Percentiles rank a stretch among this genome's conserved stretches.
These are phyloP conservation scores for Heracleum sosnowskyi DNA, from an alignment of 129 eudicot species.

Conservation along the genomic window DNA sequence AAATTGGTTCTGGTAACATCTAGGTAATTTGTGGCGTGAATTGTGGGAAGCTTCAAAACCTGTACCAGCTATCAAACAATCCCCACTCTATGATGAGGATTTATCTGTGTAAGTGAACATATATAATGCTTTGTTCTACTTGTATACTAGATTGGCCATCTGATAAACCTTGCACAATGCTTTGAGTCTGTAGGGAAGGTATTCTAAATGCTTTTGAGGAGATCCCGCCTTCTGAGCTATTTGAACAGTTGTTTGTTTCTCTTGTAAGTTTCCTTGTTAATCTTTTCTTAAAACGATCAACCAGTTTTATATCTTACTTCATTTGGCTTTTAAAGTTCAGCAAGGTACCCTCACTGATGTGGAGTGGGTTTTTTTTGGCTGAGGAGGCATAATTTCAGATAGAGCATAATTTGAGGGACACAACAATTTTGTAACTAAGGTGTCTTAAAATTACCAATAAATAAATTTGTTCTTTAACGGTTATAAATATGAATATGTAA, in stretches of 20 bases:
- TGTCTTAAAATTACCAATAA: neutral
- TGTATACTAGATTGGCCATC: constrained; percentile 1
- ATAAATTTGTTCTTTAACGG: neutral
- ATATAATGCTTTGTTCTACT: neutral
- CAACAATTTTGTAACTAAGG: neutral
- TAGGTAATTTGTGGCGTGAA: constrained; percentile 98
- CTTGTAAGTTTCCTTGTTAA: constrained; percentile 46
- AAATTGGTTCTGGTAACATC: constrained; percentile 12
- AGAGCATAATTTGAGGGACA: neutral
- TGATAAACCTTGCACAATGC: constrained; percentile 12
- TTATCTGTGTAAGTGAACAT: constrained; percentile 75
- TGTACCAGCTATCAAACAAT: constrained; percentile 83
- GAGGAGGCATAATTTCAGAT: neutral
- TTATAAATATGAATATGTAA: neutral
- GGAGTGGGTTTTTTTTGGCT: neutral
- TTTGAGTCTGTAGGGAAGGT: constrained; percentile 58
- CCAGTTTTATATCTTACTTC: neutral
- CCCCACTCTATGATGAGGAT: constrained; percentile 93
- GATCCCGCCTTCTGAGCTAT: constrained; percentile 65
- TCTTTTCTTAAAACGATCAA: neutral
- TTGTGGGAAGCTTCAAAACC: constrained; percentile 98
- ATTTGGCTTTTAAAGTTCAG: neutral
- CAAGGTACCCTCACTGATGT: neutral
- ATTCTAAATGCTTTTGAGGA: constrained; percentile 60
- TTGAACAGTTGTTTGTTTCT: constrained; percentile 73